Conservation (phyloP, 305 asterid species). For the Solanum hybrid region DNA sequence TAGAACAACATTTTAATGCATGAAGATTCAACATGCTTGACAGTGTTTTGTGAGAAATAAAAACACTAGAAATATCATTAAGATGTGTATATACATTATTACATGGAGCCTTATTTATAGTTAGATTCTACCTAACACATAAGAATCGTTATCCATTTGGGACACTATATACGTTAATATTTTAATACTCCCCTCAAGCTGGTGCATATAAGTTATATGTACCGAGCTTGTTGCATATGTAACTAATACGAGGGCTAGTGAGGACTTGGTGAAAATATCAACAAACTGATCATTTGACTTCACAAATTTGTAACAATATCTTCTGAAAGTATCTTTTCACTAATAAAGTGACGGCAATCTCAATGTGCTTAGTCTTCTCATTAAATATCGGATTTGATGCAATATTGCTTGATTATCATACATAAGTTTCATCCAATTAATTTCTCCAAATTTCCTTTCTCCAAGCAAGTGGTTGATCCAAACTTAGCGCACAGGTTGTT, state of each 20-base stretch:
- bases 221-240: background rate
- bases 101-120: background rate
- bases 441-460: background rate
- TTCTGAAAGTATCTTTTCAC: background rate
- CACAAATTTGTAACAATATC: background rate
- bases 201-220: background rate
- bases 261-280: background rate
- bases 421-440: background rate
- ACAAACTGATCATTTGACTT: background rate
- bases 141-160: background rate
- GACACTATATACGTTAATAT: background rate
- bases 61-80: background rate
- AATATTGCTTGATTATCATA: background rate
- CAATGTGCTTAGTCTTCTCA: background rate
- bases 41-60: background rate
- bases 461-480: background rate
- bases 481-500: background rate
- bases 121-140: background rate
- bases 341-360: background rate
- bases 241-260: background rate
- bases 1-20: background rate
- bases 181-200: background rate
- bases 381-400: background rate
- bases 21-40: background rate
- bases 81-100: background rate